Evolutionary conservation across 2,329 filamentous ascomycete species (phyloP).

Genomic region (Colletotrichum godetiae): DNA sequence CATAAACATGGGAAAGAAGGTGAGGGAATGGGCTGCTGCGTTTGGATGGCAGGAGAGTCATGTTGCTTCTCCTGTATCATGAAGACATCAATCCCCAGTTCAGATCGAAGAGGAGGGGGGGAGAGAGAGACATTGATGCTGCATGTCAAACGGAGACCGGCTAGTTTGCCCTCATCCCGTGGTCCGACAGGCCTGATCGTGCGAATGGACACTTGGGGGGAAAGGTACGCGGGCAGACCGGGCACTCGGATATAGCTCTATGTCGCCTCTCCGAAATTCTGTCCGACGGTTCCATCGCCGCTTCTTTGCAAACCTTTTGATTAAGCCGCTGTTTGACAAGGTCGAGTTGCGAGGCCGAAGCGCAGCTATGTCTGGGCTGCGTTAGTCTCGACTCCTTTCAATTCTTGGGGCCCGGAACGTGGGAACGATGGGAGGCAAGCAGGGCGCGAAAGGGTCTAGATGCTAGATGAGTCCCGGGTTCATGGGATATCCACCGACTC

Average conservation of each 20-base stretch:
- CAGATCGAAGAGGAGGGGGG: background rate
- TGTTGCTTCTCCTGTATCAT: slow-evolving; percentile 20
- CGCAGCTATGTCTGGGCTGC: slow-evolving; percentile 4
- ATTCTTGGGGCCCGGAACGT: background rate
- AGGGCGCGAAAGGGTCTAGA: background rate
- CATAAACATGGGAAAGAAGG: background rate
- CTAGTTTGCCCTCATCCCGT: background rate
- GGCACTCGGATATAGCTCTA: background rate
- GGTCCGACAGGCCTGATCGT: background rate
- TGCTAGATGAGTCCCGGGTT: slow-evolving; percentile 1
- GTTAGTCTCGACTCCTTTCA: background rate
- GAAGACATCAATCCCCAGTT: slow-evolving; percentile 13
- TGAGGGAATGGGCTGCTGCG: background rate
- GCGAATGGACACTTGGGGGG: background rate
- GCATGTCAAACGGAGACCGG: background rate
- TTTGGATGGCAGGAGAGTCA: slow-evolving; percentile 30
- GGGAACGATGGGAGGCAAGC: background rate
- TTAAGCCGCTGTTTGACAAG: background rate
- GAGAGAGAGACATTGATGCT: background rate
- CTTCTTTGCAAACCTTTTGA: background rate
- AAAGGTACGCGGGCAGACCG: background rate
- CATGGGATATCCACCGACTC: background rate
- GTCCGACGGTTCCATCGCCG: background rate
- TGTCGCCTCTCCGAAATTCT: background rate
- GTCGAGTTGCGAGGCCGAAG: slow-evolving; percentile 6